Conservation (phyloP, 2,329 filamentous ascomycete species). For the Scedosporium boydii region DNA sequence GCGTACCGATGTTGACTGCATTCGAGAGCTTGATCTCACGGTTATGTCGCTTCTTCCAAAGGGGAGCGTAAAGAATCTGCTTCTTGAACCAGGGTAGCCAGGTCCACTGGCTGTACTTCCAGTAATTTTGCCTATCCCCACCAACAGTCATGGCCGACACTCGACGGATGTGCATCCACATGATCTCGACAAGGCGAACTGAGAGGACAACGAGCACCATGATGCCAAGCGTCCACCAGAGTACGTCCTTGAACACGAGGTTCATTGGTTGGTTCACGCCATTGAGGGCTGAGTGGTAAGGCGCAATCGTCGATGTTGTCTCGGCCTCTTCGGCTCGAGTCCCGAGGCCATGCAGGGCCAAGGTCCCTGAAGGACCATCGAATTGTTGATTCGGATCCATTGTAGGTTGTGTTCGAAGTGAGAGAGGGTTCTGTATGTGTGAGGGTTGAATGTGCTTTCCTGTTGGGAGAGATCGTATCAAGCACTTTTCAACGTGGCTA, state of each 20-base stretch:
- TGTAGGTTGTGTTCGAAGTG: neutral
- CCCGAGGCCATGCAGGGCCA: slow-evolving; percentile 7
- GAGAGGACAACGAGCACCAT: slow-evolving; percentile 42
- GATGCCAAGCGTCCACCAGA: slow-evolving; percentile 54
- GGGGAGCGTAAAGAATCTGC: slow-evolving; percentile 49
- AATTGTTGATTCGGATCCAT: neutral
- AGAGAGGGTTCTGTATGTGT: neutral
- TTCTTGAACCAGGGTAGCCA: slow-evolving; percentile 56
- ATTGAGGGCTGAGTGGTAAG: slow-evolving; percentile 45
- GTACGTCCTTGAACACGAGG: slow-evolving; percentile 42
- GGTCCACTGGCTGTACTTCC: slow-evolving; percentile 45
- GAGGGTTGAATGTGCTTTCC: neutral
- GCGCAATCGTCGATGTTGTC: slow-evolving; percentile 38
- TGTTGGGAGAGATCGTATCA: no score
- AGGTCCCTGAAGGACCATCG: slow-evolving; percentile 14
- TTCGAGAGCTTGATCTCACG: slow-evolving; percentile 53
- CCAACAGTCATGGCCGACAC: slow-evolving; percentile 47
- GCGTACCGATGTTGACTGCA: slow-evolving; percentile 50
- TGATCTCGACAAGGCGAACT: slow-evolving; percentile 44
- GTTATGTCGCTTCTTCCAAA: slow-evolving; percentile 58
- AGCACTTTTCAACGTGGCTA: no score
- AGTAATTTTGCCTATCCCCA: slow-evolving; percentile 46
- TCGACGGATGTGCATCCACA: slow-evolving; percentile 47
- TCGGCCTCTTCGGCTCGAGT: slow-evolving; percentile 16
- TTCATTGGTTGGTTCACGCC: slow-evolving; percentile 53